Conservation (phyloP, 306 rosid species). For the Pueraria montana region DNA sequence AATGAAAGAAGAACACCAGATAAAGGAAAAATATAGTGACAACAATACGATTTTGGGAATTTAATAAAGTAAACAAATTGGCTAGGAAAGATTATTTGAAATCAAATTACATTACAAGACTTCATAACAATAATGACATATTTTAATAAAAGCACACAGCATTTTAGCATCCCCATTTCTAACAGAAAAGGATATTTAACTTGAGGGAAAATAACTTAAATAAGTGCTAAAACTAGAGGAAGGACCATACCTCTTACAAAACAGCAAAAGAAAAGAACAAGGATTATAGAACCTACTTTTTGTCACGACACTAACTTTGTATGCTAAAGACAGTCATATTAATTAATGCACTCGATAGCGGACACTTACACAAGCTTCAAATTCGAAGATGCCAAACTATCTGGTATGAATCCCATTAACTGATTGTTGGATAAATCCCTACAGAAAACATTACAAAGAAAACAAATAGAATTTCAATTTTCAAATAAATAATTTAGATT, state of each 20-base stretch:
- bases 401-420: slow-evolving; percentile 83
- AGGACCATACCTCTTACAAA: not conserved
- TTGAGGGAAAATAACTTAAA: not conserved
- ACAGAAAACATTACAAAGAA: slow-evolving; percentile 30
- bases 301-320: slow-evolving; percentile 14
- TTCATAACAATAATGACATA: slow-evolving; percentile 17
- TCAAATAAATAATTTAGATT: slow-evolving; percentile 30
- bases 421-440: slow-evolving; percentile 95
- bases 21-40: slow-evolving; percentile 10
- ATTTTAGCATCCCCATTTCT: slow-evolving; percentile 26
- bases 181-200: slow-evolving; percentile 10
- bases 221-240: not conserved
- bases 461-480: slow-evolving; percentile 23
- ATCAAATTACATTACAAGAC: slow-evolving; percentile 29
- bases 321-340: slow-evolving; percentile 11
- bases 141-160: slow-evolving; percentile 7
- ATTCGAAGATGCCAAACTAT: slow-evolving; percentile 71
- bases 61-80: not conserved
- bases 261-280: slow-evolving; percentile 9
- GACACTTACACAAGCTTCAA: slow-evolving; percentile 88
- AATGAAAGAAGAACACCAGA: slow-evolving; percentile 14
- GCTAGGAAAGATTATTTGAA: slow-evolving; percentile 2
- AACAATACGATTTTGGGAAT: not conserved
- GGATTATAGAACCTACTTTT: slow-evolving; percentile 9
- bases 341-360: slow-evolving; percentile 1